Evolutionary conservation across 768 basidiomycete genomes (phyloP), one percentile per base, ranked within the genome.

Genomic region (Kwoniella bestiolae): DNA sequence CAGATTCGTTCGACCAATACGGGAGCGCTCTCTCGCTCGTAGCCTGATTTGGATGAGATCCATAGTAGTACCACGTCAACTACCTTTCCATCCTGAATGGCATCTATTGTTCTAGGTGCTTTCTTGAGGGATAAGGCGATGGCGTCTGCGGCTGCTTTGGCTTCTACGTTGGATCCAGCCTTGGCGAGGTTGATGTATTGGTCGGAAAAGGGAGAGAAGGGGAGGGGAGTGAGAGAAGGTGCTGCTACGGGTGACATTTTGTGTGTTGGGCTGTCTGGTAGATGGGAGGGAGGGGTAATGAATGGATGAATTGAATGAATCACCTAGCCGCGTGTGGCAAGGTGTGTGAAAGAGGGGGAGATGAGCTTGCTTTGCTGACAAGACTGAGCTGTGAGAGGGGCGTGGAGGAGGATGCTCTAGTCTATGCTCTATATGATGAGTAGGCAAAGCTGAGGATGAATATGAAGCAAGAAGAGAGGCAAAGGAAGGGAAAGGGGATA

Each of bases 1-100:
- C 75, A 78, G n/a, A 82, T 62, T 25, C 81, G 65, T 56, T 80
- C 81, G 38, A 80, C 73, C 11, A 81, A 65, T 26, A 82, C 73
- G 25, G 79, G 71, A 4, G 80, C 81, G n/a, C 72, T 75, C 56
- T 80, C 79, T n/a, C 79, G 69, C 65, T 81, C 80, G 56, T 78
- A 73, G 7, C 62, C 71, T 1, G 69, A 72, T 55, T 78, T 76
- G 45, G 74, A 76, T 25, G 58, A 64, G 12, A 71, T 23, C 81
- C 81, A 82, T 16, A 63, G 29, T 18, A 72, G 44, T 29, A 80
- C 73, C 28, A 79, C 72, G 44, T 73, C 71, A 41, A 76, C 68
- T 25, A 80, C 65, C 34, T 68, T 68, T 46, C 68, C 76, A 25
- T 75, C 68, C 49, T 74, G 63, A 18, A 79, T 28, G 49, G 78